Evolutionary conservation across 768 basidiomycete genomes (phyloP).

Genomic region (Trametes coccinea): DNA sequence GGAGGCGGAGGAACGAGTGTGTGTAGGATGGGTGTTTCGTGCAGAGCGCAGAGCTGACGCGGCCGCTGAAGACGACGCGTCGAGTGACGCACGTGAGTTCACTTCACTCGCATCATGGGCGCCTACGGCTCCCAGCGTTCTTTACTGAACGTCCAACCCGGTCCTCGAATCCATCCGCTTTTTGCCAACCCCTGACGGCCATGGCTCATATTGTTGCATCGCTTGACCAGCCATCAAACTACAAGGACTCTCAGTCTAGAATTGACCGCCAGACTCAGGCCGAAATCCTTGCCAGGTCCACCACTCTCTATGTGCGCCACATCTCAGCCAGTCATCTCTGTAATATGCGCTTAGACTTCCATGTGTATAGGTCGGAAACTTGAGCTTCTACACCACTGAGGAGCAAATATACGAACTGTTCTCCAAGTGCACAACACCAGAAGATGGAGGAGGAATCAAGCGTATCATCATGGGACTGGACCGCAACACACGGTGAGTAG

Average conservation of each 20-base stretch:
- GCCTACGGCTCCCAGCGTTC: conserved; percentile 5
- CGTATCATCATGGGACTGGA: conserved; percentile 95
- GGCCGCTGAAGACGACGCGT: conserved; percentile 38
- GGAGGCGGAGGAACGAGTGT: conserved; percentile 11
- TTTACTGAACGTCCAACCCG: conserved; percentile 11
- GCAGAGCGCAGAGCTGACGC: conserved; percentile 31
- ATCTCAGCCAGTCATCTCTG: conserved; percentile 21
- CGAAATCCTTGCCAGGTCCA: conserved; percentile 78
- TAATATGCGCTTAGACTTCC: conserved; percentile 16
- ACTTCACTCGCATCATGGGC: conserved; percentile 2
- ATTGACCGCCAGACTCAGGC: conserved; percentile 78
- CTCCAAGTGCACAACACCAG: conserved; percentile 83
- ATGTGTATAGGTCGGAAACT: conserved; percentile 71
- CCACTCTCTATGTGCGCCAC: conserved; percentile 83
- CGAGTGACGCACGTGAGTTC: conserved; percentile 17
- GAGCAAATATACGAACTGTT: conserved; percentile 95
- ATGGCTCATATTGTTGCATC: conserved; percentile 86
- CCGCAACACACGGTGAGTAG: conserved; percentile 73
- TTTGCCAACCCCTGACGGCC: background rate
- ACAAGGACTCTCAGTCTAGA: conserved; percentile 89
- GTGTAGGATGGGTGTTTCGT: background rate
- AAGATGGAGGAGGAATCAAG: conserved; percentile 88
- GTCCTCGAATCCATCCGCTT: conserved; percentile 13
- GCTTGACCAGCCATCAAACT: conserved; percentile 94
- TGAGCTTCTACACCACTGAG: conserved; percentile 94